Percentiles rank a stretch among this genome's conserved stretches.
Evolutionary conservation across 31 red algal genomes (phyloP).

Genomic region (Bonnemaisonia californica): DNA sequence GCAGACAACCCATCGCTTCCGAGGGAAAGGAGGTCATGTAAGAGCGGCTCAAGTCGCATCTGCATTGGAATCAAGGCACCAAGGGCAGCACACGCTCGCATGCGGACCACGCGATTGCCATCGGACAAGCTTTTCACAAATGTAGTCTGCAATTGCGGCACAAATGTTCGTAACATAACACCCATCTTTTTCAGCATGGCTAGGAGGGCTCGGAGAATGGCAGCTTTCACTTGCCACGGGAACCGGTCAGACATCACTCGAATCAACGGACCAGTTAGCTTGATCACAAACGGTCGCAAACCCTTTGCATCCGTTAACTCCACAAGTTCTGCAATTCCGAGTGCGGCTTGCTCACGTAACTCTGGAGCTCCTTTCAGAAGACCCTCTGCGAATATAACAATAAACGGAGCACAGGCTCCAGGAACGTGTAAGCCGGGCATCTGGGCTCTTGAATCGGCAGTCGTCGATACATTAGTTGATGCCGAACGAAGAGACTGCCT

Average conservation of each 20-base stretch:
- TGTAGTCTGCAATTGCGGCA: constrained; percentile 87
- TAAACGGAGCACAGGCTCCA: constrained; percentile 59
- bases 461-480: constrained; percentile 27
- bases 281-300: constrained; percentile 63
- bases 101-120: constrained; percentile 61
- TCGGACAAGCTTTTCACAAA: constrained; percentile 85
- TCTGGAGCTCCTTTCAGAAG: constrained; percentile 63
- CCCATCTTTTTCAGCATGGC: constrained; percentile 44
- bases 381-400: constrained; percentile 66
- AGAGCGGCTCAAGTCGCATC: constrained; percentile 60
- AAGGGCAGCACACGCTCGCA: constrained; percentile 65
- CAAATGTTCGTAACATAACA: constrained; percentile 68
- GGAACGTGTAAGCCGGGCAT: constrained; percentile 59
- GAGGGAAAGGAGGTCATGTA: constrained; percentile 62
- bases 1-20: constrained; percentile 30
- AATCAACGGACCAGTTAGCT: constrained; percentile 86
- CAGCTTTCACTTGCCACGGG: constrained; percentile 87
- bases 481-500: constrained; percentile 57
- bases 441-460: constrained; percentile 1
- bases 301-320: constrained; percentile 54
- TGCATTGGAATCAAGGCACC: constrained; percentile 58
- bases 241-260: constrained; percentile 82
- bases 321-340: constrained; percentile 71
- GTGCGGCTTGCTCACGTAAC: constrained; percentile 80
- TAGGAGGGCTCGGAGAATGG: constrained; percentile 70